These are phyloP conservation scores for Malassezia sp. DNA, from an alignment of 1,284 basidiomycete genomes.

Conservation along the genomic window DNA sequence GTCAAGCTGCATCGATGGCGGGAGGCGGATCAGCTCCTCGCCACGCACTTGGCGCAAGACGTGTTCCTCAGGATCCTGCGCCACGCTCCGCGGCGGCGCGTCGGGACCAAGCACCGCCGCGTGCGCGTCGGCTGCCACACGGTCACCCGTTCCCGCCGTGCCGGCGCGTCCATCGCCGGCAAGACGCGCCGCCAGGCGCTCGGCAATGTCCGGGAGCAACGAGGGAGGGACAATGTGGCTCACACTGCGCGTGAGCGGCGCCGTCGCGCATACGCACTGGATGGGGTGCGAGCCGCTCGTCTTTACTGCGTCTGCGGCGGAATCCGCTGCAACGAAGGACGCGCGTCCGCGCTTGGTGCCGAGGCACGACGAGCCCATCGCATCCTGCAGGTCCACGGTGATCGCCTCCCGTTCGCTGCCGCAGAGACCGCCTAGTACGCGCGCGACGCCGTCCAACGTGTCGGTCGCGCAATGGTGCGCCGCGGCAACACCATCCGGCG, in stretches of 20 bases:
- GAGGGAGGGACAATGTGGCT: constrained; percentile 30
- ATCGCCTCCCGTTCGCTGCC: not conserved
- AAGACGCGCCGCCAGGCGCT: constrained; percentile 16
- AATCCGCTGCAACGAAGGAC: not conserved
- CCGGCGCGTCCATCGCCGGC: too few relatives aligned
- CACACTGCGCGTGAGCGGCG: constrained; percentile 14
- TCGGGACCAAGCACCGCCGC: not conserved
- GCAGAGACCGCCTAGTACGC: not conserved
- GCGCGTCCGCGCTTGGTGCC: constrained; percentile 8
- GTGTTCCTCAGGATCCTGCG: constrained; percentile 17
- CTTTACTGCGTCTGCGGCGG: constrained; percentile 18
- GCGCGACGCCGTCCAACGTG: constrained; percentile 1
- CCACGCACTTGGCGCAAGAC: constrained; percentile 20
- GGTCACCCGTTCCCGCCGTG: too few relatives aligned
- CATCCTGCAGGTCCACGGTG: not conserved
- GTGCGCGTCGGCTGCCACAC: too few relatives aligned
- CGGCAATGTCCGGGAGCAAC: constrained; percentile 20
- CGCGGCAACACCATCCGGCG: too few relatives aligned
- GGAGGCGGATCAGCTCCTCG: constrained; percentile 27
- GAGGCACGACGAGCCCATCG: constrained; percentile 2
- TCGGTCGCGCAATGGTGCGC: too few relatives aligned
- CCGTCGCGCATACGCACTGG: constrained; percentile 16
- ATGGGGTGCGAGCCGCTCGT: constrained; percentile 43
- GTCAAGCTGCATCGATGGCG: constrained; percentile 22
- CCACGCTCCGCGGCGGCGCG: not conserved